These are phyloP conservation scores for Astrothelium subdiscretum DNA, from an alignment of 495 filamentous ascomycete genomes.

Conservation along the genomic window DNA sequence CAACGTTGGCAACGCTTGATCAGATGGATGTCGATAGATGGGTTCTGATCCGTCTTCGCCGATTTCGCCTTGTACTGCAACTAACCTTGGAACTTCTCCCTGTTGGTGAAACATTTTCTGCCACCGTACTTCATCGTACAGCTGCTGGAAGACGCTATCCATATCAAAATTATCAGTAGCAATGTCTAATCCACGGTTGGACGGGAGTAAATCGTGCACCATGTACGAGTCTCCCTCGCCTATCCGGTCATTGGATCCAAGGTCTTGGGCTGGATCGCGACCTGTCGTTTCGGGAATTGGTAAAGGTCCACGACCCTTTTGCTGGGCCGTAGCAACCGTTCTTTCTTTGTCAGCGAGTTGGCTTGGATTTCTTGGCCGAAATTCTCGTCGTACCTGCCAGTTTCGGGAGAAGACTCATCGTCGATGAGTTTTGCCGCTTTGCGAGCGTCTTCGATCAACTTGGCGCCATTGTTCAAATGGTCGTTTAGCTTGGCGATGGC, in stretches of 20 bases:
- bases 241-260: constrained; percentile 36
- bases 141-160: constrained; percentile 52
- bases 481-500: constrained; percentile 1
- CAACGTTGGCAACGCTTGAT: constrained; percentile 71
- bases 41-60: constrained; percentile 66
- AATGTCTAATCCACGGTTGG: constrained; percentile 10
- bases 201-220: constrained; percentile 54
- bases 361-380: no score
- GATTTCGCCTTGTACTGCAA: constrained; percentile 74
- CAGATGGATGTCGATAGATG: constrained; percentile 86
- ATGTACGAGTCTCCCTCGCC: constrained; percentile 75
- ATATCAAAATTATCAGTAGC: constrained; percentile 17
- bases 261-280: not conserved
- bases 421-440: not conserved
- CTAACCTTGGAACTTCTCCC: constrained; percentile 86
- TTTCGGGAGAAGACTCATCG: not conserved
- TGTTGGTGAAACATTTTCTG: constrained; percentile 86
- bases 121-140: constrained; percentile 73
- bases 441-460: not conserved
- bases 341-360: not conserved
- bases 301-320: not conserved
- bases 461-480: not conserved
- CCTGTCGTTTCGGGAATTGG: not conserved
- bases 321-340: not conserved
- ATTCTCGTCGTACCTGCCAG: not conserved